Percentiles rank a stretch among this genome's conserved stretches.
These are phyloP conservation scores for Saururus chinensis DNA, from an alignment of 164 flowering plant genomes.

Conservation along the genomic window DNA sequence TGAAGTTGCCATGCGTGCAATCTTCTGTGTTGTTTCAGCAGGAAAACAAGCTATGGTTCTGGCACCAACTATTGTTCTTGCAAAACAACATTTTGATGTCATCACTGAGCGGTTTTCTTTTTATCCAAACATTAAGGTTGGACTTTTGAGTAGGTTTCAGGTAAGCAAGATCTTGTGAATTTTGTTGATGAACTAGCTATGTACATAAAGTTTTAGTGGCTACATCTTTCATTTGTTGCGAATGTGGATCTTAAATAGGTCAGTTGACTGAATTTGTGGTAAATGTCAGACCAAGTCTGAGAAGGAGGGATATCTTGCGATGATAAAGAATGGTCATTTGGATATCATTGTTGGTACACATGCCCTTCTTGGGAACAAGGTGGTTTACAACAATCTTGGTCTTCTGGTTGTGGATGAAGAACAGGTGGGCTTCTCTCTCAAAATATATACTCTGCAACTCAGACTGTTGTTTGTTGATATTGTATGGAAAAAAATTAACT, in stretches of 20 bases:
- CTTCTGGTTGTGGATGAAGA: conserved; percentile 97
- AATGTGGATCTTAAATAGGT: not conserved
- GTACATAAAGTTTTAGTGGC: not conserved
- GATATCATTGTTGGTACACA: conserved; percentile 94
- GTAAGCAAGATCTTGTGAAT: conserved; percentile 18
- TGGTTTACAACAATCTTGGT: conserved; percentile 84
- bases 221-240: not conserved
- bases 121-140: conserved; percentile 59
- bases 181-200: not conserved
- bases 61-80: conserved; percentile 95
- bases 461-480: too few species aligned
- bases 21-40: conserved; percentile 76
- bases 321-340: conserved; percentile 73
- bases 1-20: conserved; percentile 95
- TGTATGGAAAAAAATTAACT: too few species aligned
- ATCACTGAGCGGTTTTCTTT: conserved; percentile 69
- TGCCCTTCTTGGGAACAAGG: conserved; percentile 88
- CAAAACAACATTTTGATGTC: conserved; percentile 91
- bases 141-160: conserved; percentile 96
- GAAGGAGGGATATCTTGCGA: conserved; percentile 62
- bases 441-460: too few species aligned
- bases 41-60: conserved; percentile 97
- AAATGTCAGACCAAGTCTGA: conserved; percentile 69
- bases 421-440: conserved; percentile 46
- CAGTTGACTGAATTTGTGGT: conserved; percentile 5